Percentiles rank a stretch among this genome's conserved stretches.
phyloP scores from a whole-genome alignment of 2,329 filamentous ascomycete genomes.

The Ceratocystis smalleyi region DNA sequence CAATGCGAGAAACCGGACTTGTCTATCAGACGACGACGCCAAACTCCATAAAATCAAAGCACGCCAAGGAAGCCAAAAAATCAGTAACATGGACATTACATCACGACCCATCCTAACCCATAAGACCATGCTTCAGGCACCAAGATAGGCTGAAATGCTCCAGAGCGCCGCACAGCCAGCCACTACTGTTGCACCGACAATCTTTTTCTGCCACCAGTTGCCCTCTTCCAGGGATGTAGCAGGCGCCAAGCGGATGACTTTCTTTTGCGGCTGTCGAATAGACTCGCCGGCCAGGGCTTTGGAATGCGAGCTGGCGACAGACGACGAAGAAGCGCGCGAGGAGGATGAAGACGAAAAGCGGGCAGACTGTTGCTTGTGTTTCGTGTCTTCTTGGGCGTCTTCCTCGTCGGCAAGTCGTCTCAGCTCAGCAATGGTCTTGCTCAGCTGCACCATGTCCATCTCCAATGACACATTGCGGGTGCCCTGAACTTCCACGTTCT shows the following conservation, averaged over 20 bases:
- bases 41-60: constrained; percentile 2
- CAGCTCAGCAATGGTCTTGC: constrained; percentile 45
- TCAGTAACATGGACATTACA: neutral
- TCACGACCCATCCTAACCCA: neutral
- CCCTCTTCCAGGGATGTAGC: constrained; percentile 49
- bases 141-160: constrained; percentile 41
- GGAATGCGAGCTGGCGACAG: neutral
- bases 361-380: constrained; percentile 14
- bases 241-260: constrained; percentile 15
- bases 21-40: neutral
- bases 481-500: constrained; percentile 80
- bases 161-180: constrained; percentile 46
- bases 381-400: constrained; percentile 22
- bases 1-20: neutral
- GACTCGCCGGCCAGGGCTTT: neutral
- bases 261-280: constrained; percentile 14
- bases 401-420: constrained; percentile 34
- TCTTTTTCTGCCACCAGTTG: constrained; percentile 52
- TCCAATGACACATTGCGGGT: constrained; percentile 42
- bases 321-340: neutral
- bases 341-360: neutral
- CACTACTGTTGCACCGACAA: constrained; percentile 44
- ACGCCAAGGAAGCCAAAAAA: neutral
- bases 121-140: neutral
- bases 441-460: constrained; percentile 65